Conservation (phyloP, 805 yeast species). For the Komagataella pastoris region DNA sequence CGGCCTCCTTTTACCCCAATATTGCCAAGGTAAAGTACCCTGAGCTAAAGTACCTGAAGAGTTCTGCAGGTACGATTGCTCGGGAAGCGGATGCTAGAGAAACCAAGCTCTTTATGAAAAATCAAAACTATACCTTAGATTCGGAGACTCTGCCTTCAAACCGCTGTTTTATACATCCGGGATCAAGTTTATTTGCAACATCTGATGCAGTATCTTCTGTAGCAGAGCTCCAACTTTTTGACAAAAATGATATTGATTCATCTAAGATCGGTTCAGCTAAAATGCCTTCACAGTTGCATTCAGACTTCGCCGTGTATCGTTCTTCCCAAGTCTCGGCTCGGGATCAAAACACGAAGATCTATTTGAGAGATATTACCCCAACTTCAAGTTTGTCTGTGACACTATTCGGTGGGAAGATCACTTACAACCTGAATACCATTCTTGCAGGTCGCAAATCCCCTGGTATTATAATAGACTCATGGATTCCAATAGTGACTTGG, state of each 20-base stretch:
- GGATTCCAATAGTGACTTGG: constrained; percentile 91
- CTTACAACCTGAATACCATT: constrained; percentile 35
- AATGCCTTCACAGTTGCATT: constrained; percentile 20
- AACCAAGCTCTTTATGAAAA: constrained; percentile 62
- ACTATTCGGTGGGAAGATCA: constrained; percentile 69
- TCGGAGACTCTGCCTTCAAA: constrained; percentile 32
- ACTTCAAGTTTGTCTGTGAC: constrained; percentile 56
- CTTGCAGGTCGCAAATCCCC: constrained; percentile 44
- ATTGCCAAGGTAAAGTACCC: constrained; percentile 74
- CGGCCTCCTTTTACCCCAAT: constrained; percentile 78
- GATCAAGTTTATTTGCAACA: constrained; percentile 56
- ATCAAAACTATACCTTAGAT: constrained; percentile 31
- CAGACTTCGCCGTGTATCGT: constrained; percentile 52
- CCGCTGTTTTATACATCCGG: constrained; percentile 79
- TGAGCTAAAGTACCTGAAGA: constrained; percentile 58
- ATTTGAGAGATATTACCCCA: constrained; percentile 69
- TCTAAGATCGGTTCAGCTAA: constrained; percentile 9
- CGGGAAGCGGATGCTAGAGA: constrained; percentile 71
- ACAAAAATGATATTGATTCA: constrained; percentile 22
- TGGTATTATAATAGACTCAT: constrained; percentile 74
- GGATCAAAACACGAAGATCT: constrained; percentile 48
- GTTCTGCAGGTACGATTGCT: constrained; percentile 70
- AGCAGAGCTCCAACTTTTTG: constrained; percentile 6
- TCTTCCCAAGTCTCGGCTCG: constrained; percentile 25
- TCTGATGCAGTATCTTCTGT: constrained; percentile 14